phyloP scores from a whole-genome alignment of 495 filamentous ascomycete species.

The Alectoria sarmentosa region DNA sequence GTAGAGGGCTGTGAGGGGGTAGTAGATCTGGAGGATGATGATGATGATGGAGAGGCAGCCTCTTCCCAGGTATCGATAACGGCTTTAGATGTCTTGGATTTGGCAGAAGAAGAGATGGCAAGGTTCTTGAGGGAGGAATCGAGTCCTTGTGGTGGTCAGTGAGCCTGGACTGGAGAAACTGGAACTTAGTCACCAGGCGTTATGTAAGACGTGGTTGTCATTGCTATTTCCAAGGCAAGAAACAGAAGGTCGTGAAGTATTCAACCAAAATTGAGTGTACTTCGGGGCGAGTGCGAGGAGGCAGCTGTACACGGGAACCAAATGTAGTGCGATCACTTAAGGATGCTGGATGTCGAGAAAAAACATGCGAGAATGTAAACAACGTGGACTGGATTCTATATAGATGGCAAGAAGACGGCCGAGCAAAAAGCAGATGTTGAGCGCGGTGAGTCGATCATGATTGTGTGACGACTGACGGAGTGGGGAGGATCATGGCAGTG shows the following conservation, averaged over 20 bases:
- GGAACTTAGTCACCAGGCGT: not conserved
- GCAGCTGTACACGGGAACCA: not conserved
- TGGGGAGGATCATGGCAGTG: not conserved
- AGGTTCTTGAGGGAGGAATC: conserved; percentile 42
- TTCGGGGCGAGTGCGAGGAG: not conserved
- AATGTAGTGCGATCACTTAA: not conserved
- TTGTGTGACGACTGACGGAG: not conserved
- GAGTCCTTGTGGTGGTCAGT: conserved; percentile 29
- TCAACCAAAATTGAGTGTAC: not conserved
- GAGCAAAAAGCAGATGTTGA: not conserved
- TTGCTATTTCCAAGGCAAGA: not conserved
- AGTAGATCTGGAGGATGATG: conserved; percentile 31
- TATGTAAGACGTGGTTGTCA: conserved; percentile 9
- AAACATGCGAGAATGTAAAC: not conserved
- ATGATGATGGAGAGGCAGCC: conserved; percentile 43
- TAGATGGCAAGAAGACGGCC: not conserved
- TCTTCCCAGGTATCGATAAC: conserved; percentile 87
- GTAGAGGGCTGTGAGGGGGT: conserved; percentile 28
- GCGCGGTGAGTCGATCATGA: not conserved
- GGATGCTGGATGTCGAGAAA: not conserved
- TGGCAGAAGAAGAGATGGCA: conserved; percentile 33
- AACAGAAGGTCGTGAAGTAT: not conserved
- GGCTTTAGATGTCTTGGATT: conserved; percentile 33
- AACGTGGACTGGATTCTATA: not conserved
- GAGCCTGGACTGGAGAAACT: not conserved